Evolutionary conservation across 2,329 filamentous ascomycete species (phyloP).

Genomic region (Sclerotinia spermophila): DNA sequence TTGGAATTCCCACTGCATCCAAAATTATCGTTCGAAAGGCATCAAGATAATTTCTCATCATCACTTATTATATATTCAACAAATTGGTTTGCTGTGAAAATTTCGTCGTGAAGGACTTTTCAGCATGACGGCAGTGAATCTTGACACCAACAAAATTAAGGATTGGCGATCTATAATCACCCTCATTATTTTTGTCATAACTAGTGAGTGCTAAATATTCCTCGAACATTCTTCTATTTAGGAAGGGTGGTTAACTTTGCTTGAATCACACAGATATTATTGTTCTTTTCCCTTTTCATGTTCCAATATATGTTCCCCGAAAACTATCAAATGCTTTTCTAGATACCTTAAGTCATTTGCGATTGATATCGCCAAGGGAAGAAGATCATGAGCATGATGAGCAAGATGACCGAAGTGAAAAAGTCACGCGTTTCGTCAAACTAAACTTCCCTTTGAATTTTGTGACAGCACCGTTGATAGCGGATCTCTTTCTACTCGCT

Average conservation of each 20-base stretch:
- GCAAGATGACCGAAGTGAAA: constrained; percentile 32
- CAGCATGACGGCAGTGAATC: constrained; percentile 3
- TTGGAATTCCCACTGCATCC: neutral
- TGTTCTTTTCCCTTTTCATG: constrained; percentile 65
- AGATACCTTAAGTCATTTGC: constrained; percentile 43
- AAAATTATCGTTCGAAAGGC: neutral
- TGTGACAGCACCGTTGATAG: constrained; percentile 66
- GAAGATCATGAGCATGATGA: constrained; percentile 28
- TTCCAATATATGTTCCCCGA: constrained; percentile 59
- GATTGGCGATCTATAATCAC: constrained; percentile 69
- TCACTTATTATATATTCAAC: neutral
- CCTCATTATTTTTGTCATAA: constrained; percentile 63
- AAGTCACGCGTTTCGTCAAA: constrained; percentile 44
- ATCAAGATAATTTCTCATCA: neutral
- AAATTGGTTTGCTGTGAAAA: neutral
- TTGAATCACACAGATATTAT: constrained; percentile 52
- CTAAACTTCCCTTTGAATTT: constrained; percentile 65
- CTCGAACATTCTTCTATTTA: neutral
- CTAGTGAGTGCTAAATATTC: constrained; percentile 52
- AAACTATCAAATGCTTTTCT: constrained; percentile 45
- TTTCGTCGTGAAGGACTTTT: neutral
- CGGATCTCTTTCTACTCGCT: constrained; percentile 67
- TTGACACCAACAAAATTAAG: constrained; percentile 54
- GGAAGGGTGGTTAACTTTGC: constrained; percentile 13
- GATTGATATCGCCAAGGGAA: constrained; percentile 50